These are phyloP conservation scores for Monilinia fructigena DNA, from an alignment of 2,329 filamentous ascomycete species.

Conservation along the genomic window DNA sequence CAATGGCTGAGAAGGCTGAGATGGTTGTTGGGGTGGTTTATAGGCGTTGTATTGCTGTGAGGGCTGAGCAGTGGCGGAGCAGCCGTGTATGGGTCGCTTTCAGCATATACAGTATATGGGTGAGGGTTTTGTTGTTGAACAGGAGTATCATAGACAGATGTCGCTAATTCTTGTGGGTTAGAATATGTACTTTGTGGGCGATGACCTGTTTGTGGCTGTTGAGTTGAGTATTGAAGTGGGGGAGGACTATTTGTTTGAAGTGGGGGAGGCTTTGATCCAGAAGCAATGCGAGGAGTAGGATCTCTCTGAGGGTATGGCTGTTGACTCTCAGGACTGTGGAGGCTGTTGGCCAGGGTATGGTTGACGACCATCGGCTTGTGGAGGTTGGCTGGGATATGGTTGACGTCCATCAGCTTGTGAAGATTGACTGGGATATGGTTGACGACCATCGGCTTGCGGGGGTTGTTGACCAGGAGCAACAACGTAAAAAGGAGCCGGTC, in stretches of 20 bases:
- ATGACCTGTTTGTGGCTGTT: conserved; percentile 47
- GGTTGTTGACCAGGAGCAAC: conserved; percentile 44
- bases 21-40: conserved; percentile 32
- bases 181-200: conserved; percentile 68
- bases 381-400: conserved; percentile 46
- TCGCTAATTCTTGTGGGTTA: conserved; percentile 74
- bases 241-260: no score
- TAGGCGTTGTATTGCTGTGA: conserved; percentile 40
- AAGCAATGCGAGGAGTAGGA: conserved; percentile 50
- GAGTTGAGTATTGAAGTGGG: conserved; percentile 52
- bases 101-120: conserved; percentile 37
- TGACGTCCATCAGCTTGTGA: conserved; percentile 41
- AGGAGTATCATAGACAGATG: conserved; percentile 74
- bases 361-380: conserved; percentile 40
- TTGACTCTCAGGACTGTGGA: conserved; percentile 40
- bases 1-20: conserved; percentile 27
- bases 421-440: conserved; percentile 49
- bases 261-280: conserved; percentile 48
- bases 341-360: conserved; percentile 48
- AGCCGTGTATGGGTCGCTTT: conserved; percentile 36
- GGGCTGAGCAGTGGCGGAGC: conserved; percentile 26
- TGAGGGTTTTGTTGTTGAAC: conserved; percentile 50
- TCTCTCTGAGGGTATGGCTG: conserved; percentile 54
- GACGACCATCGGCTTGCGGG: conserved; percentile 41
- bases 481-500: conserved; percentile 64